These are phyloP conservation scores for Chlamydomonas eustigma DNA, from an alignment of 139 green algal genomes.

Conservation along the genomic window DNA sequence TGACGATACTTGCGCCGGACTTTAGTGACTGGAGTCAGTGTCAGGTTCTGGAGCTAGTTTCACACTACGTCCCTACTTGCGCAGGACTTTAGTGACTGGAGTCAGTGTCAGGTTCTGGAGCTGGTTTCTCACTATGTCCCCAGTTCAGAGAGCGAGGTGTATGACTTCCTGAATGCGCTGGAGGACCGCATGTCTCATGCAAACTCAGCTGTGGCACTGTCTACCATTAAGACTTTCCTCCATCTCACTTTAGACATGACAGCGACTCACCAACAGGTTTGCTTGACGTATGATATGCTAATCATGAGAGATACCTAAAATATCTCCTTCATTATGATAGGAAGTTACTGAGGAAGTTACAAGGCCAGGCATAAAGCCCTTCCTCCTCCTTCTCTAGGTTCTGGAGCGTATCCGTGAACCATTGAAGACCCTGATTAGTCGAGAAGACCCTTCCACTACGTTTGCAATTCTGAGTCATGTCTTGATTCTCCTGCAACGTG, in stretches of 20 bases:
- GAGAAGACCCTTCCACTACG: slow-evolving; percentile 66
- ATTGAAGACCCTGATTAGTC: slow-evolving; percentile 76
- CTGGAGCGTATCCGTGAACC: slow-evolving; percentile 89
- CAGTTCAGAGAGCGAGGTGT: slow-evolving; percentile 71
- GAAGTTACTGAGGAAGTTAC: too few relatives aligned
- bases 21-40: slow-evolving; percentile 94
- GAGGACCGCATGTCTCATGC: slow-evolving; percentile 85
- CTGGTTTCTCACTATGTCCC: slow-evolving; percentile 70
- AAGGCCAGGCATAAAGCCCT: too few relatives aligned
- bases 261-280: slow-evolving; percentile 80
- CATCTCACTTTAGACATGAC: slow-evolving; percentile 84
- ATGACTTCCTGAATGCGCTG: slow-evolving; percentile 92
- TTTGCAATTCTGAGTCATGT: slow-evolving; percentile 88
- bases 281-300: too few relatives aligned
- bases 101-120: slow-evolving; percentile 90
- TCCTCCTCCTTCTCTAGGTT: slow-evolving; percentile 54
- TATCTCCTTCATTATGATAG: too few relatives aligned
- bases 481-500: slow-evolving; percentile 74
- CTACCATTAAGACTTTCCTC: slow-evolving; percentile 88
- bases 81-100: slow-evolving; percentile 87
- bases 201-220: slow-evolving; percentile 91
- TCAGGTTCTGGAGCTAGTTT: slow-evolving; percentile 80
- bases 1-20: too few relatives aligned
- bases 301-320: neutral
- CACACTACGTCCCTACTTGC: neutral